Conservation (phyloP, 148 eudicot species). For the Vaccinium myrtillus region DNA sequence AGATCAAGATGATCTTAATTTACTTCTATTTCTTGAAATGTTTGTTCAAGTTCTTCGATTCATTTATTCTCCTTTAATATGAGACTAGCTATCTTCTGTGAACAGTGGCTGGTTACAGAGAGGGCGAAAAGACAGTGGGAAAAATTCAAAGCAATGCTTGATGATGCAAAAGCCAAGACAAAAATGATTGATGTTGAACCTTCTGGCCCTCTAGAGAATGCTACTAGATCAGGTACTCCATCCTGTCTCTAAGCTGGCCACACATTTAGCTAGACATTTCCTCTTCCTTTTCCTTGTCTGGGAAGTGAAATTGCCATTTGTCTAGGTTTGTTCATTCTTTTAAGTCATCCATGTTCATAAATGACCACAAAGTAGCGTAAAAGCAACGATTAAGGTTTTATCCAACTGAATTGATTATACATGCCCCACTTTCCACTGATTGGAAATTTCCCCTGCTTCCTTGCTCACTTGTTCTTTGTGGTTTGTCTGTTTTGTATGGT, state of each 20-base stretch:
- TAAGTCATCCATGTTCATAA: not conserved
- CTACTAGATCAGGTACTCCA: conserved; percentile 35
- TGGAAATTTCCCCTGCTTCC: not conserved
- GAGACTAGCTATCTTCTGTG: no score
- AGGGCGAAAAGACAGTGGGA: no score
- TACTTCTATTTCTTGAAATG: no score
- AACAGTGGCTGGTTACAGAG: no score
- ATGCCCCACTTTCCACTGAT: not conserved
- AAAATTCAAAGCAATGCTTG: conserved; percentile 44
- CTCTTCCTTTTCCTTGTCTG: not conserved
- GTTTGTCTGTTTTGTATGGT: no score
- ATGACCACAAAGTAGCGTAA: not conserved
- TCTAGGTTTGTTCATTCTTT: not conserved
- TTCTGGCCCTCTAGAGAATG: conserved; percentile 23
- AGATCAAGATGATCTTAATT: no score
- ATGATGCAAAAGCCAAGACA: conserved; percentile 44
- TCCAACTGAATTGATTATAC: not conserved
- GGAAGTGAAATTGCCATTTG: not conserved
- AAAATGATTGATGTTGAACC: conserved; percentile 20
- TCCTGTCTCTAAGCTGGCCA: not conserved
- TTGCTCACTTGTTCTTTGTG: not conserved
- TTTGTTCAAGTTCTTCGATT: not conserved
- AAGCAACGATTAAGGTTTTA: not conserved
- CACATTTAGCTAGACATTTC: not conserved
- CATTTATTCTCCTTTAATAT: not conserved